These are phyloP conservation scores for Leucoagaricus sp. DNA, from an alignment of 1,284 basidiomycete genomes.

Conservation along the genomic window DNA sequence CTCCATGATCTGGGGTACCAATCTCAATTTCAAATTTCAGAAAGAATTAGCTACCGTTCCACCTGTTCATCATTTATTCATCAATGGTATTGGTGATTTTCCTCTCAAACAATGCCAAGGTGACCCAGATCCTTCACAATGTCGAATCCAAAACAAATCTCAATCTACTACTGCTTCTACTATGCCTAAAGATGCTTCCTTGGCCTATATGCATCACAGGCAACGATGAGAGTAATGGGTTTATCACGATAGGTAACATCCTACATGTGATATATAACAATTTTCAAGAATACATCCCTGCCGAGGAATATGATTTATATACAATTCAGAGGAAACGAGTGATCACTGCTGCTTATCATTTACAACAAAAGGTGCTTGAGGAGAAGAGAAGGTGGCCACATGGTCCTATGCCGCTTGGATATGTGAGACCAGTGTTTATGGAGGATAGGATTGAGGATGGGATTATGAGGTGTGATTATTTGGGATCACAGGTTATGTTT, in stretches of 20 bases:
- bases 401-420: neutral
- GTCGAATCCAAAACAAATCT: conserved; percentile 1
- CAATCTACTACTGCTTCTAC: neutral
- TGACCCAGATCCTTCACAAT: conserved; percentile 9
- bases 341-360: conserved; percentile 5
- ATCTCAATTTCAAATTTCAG: no score
- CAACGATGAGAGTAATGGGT: neutral
- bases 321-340: conserved; percentile 2
- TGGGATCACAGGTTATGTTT: conserved; percentile 7
- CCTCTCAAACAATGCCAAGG: conserved; percentile 9
- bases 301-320: neutral
- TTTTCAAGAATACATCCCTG: conserved; percentile 3
- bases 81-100: conserved; percentile 12
- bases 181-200: neutral
- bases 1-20: no score
- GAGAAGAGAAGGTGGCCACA: neutral
- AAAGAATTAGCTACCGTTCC: conserved; percentile 4
- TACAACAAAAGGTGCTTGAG: neutral
- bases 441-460: conserved; percentile 8
- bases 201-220: conserved; percentile 11
- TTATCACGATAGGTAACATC: conserved; percentile 1
- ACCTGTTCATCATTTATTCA: conserved; percentile 12
- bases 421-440: neutral
- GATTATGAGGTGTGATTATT: conserved; percentile 10
- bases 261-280: conserved; percentile 2